These are phyloP conservation scores for Diaporthe amygdali DNA, from an alignment of 2,329 filamentous ascomycete genomes.

Conservation along the genomic window DNA sequence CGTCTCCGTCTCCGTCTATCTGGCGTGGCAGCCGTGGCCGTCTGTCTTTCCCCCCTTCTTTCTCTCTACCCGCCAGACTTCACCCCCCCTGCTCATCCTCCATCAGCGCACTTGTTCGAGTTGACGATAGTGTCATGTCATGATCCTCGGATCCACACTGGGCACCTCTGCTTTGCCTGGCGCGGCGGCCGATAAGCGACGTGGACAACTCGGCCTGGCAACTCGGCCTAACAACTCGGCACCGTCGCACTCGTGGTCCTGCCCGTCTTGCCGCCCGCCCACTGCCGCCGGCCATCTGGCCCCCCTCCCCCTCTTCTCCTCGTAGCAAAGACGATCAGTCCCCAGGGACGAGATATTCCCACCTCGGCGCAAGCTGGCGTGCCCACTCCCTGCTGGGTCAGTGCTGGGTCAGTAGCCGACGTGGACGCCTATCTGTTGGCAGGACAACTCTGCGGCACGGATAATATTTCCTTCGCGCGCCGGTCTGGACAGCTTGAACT, in stretches of 20 bases:
- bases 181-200: not conserved
- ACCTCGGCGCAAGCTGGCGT: not conserved
- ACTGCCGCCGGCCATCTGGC: not conserved
- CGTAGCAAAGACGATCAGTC: not conserved
- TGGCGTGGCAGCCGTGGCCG: not conserved
- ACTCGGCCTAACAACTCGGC: not conserved
- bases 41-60: not conserved
- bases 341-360: not conserved
- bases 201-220: not conserved
- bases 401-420: not conserved
- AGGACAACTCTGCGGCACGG: not conserved
- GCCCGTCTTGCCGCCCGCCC: not conserved
- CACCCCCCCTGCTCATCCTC: not conserved
- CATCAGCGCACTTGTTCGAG: not conserved
- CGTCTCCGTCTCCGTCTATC: not conserved
- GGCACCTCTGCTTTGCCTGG: slow-evolving; percentile 1
- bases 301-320: not conserved
- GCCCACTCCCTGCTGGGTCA: not conserved
- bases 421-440: not conserved
- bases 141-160: not conserved
- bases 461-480: not conserved
- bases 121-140: slow-evolving; percentile 13
- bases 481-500: not conserved
- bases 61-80: not conserved
- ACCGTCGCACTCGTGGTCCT: not conserved